Base-by-base conservation (phyloP, 2,329 filamentous ascomycete genomes). In the Setomelanomma holmii region DNA sequence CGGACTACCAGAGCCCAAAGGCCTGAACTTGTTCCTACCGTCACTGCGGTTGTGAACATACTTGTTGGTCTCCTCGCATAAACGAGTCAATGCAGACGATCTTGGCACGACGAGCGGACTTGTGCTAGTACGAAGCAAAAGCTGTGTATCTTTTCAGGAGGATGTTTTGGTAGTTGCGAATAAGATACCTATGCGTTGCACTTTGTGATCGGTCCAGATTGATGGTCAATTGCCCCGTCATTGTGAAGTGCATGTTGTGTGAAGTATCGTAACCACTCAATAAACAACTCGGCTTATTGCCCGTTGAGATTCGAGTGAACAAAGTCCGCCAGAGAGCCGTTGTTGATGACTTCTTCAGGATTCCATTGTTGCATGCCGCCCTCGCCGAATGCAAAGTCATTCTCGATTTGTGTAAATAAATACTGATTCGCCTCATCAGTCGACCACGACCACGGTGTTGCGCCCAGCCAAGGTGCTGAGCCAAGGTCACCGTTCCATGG, bases 321-420 rank as follows among this genome's bases (percentile, higher is more conserved):
- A 34, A 53, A 58, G n/a, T 62, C 55, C 2, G 60, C 53, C 11
- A 60, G 55, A 20, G 50, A 21, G 5, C 45, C 51, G 8, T 42
- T 53, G 24, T 34, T 48, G 8, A 63, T 17, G 2, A 63, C n/a
- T 10, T 64, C 62, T 7, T 56, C 56, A 4, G 63, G 60, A 33
- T 52, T 60, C 60, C 63, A 63, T 27, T 61, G 55, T 22, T 66
- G 53, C 44, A 64, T 56, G 3, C 64, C 60, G 2, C 66, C 66
- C 33, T 70, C 64, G 4, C 67, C 66, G 43, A 69, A 70, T 1
- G 64, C 64, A 49, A 69, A 68, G 40, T 68, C 64, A 5, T 64
- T 71, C 39, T 71, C 66, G 8, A 71, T 71, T 21, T 71, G 67
- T 30, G 60, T 64, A 44, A 69, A 71, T 0, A 71, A 56, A 20